These are phyloP conservation scores for Triangularia setosa DNA, from an alignment of 2,329 filamentous ascomycete genomes.

Conservation along the genomic window DNA sequence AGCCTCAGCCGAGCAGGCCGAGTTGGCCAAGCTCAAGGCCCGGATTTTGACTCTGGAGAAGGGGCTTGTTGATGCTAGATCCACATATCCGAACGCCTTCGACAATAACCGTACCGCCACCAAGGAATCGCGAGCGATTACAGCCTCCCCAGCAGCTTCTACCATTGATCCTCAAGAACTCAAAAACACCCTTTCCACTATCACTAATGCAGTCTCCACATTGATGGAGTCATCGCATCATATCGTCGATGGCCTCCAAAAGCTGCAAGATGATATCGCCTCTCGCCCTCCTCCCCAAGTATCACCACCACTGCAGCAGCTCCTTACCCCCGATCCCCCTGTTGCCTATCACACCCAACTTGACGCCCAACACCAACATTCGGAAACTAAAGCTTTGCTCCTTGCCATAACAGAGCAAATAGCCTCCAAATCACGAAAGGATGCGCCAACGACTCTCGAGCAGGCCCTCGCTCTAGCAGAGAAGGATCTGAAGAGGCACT, in stretches of 20 bases:
- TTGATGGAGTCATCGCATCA: slow-evolving; percentile 25
- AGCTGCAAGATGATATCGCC: slow-evolving; percentile 12
- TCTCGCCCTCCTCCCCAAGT: background rate
- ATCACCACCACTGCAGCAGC: background rate
- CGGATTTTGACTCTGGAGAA: slow-evolving; percentile 11
- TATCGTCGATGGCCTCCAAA: slow-evolving; percentile 17
- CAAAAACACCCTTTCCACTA: slow-evolving; percentile 3
- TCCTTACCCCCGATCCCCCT: background rate
- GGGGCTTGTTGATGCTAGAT: slow-evolving; percentile 1
- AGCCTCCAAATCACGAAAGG: background rate
- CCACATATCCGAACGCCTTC: background rate
- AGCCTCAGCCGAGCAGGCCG: background rate
- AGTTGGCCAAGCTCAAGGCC: background rate
- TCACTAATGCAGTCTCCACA: slow-evolving; percentile 11
- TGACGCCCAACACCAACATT: no score
- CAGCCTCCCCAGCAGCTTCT: no score
- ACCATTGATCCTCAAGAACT: background rate
- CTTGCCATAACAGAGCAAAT: no score
- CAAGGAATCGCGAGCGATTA: no score
- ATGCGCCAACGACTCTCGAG: slow-evolving; percentile 15
- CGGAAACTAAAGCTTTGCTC: no score
- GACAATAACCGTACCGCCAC: no score
- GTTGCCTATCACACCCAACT: no score
- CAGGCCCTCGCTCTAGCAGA: slow-evolving; percentile 21
- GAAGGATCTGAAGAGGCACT: slow-evolving; percentile 17